Evolutionary conservation across 371 early-diverging fungal species (phyloP).

Genomic region (Mucor plumbeus): DNA sequence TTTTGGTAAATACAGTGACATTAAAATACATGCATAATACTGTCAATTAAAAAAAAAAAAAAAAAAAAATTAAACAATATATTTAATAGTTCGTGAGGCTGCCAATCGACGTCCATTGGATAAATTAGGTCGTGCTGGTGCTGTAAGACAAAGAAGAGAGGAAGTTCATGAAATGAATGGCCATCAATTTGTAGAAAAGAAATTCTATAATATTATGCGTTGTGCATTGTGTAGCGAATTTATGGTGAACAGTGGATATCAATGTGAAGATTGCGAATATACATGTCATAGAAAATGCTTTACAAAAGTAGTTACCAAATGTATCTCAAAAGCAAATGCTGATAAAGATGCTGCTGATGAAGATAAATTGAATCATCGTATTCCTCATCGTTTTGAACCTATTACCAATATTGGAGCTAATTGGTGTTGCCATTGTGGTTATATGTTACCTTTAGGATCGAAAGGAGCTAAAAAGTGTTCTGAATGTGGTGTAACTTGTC

Average conservation of each 20-base stretch:
- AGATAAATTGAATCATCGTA: conserved; percentile 84
- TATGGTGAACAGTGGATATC: conserved; percentile 86
- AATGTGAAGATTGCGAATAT: conserved; percentile 96
- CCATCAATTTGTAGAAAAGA: conserved; percentile 87
- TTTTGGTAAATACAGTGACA: conserved; percentile 43
- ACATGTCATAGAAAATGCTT: conserved; percentile 95
- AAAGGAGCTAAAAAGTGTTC: conserved; percentile 71
- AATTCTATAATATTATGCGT: conserved; percentile 93
- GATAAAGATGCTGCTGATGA: conserved; percentile 65
- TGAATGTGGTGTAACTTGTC: conserved; percentile 86
- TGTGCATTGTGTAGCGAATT: conserved; percentile 95
- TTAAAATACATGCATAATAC: too few species aligned
- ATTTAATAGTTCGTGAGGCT: conserved; percentile 35
- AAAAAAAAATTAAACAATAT: too few species aligned
- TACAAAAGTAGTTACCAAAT: conserved; percentile 86
- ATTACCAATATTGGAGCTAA: conserved; percentile 79
- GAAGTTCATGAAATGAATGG: conserved; percentile 87
- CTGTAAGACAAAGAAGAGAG: conserved; percentile 86
- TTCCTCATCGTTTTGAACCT: conserved; percentile 94
- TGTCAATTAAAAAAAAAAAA: too few species aligned
- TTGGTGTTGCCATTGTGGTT: conserved; percentile 99
- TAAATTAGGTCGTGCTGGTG: conserved; percentile 84
- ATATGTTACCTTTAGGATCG: conserved; percentile 87
- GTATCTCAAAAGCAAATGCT: conserved; percentile 75
- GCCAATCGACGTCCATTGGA: conserved; percentile 66